phyloP scores from a whole-genome alignment of 192 early-diverging fungal species.

The Lobulomyces angularis region DNA sequence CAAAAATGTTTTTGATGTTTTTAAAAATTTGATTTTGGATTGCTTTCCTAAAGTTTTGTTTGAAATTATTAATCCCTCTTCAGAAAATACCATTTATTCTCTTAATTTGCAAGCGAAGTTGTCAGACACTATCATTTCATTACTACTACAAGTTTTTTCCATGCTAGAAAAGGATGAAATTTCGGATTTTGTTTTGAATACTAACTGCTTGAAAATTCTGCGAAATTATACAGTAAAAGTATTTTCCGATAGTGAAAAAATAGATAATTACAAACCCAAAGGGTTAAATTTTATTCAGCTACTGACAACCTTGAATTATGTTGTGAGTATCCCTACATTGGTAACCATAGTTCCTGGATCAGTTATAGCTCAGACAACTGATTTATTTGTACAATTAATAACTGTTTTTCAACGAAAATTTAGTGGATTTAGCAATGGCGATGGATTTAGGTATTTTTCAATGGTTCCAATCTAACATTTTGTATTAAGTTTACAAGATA shows the following conservation, averaged over 20 bases:
- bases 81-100: background rate
- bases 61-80: conserved; percentile 7
- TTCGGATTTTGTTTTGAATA: background rate
- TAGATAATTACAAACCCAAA: conserved; percentile 2
- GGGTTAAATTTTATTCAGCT: conserved; percentile 12
- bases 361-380: conserved; percentile 4
- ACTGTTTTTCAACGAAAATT: conserved; percentile 17
- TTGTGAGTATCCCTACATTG: conserved; percentile 8
- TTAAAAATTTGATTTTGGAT: background rate
- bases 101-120: background rate
- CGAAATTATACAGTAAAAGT: conserved; percentile 12
- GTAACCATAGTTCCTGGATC: background rate
- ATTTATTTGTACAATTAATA: conserved; percentile 15
- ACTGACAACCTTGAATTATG: conserved; percentile 8
- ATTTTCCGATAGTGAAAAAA: conserved; percentile 9
- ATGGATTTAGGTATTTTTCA: conserved; percentile 16
- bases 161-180: conserved; percentile 10
- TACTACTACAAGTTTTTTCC: conserved; percentile 6
- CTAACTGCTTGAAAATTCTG: conserved; percentile 10
- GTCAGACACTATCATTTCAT: conserved; percentile 5
- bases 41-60: conserved; percentile 7
- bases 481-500: no score
- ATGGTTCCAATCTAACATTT: no score
- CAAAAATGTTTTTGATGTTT: conserved; percentile 2
- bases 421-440: conserved; percentile 9